These are phyloP conservation scores for Exophiala mesophila DNA, from an alignment of 2,329 filamentous ascomycete genomes.

Conservation along the genomic window DNA sequence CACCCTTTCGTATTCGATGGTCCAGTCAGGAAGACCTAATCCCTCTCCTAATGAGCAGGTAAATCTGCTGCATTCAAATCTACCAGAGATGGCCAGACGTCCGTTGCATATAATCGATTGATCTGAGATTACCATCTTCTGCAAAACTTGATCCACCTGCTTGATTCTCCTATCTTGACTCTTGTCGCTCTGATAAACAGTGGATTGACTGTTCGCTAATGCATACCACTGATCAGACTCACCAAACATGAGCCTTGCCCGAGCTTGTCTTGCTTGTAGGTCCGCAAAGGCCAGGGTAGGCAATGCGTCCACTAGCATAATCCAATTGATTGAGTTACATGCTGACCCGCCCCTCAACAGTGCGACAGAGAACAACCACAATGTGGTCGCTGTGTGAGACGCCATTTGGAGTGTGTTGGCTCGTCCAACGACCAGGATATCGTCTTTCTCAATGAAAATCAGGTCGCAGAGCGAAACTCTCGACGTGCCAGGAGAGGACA, in stretches of 20 bases:
- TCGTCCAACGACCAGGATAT: conserved; percentile 5
- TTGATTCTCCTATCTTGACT: too few species aligned
- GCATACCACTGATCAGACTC: too few species aligned
- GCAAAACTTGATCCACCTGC: too few species aligned
- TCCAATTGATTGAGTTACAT: neutral
- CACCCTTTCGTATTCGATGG: too few species aligned
- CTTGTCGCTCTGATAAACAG: too few species aligned
- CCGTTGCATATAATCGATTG: too few species aligned
- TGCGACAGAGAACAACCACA: conserved; percentile 8
- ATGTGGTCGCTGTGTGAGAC: conserved; percentile 9
- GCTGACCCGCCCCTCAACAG: conserved; percentile 1
- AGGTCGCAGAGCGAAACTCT: conserved; percentile 11
- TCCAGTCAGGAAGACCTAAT: too few species aligned
- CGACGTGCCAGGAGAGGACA: conserved; percentile 4
- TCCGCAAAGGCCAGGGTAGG: conserved; percentile 11
- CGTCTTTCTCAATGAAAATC: conserved; percentile 13
- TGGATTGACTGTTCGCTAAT: too few species aligned
- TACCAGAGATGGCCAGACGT: too few species aligned
- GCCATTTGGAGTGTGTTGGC: conserved; percentile 7
- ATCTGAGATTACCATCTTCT: too few species aligned
- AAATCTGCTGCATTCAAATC: too few species aligned
- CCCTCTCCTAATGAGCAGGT: too few species aligned
- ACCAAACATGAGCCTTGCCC: conserved; percentile 12
- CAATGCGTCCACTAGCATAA: neutral
- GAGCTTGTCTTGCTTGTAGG: conserved; percentile 13